phyloP scores from a whole-genome alignment of 2,329 filamentous ascomycete species.

The Plectosphaerella cucumerina region DNA sequence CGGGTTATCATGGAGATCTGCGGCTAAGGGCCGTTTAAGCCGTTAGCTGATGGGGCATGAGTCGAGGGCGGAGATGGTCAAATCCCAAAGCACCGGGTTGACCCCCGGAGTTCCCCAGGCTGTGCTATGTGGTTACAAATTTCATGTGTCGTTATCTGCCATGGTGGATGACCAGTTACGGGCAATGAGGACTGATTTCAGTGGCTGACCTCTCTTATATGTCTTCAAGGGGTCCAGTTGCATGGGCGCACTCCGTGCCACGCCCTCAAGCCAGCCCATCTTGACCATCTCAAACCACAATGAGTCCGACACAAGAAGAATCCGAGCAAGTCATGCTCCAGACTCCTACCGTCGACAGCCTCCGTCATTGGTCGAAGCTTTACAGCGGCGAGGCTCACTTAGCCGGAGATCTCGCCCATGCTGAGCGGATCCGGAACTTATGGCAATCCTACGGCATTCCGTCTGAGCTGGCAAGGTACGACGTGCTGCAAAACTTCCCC shows the following conservation, averaged over 20 bases:
- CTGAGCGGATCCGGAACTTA: slow-evolving; percentile 15
- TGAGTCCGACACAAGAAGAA: slow-evolving; percentile 13
- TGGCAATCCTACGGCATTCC: slow-evolving; percentile 17
- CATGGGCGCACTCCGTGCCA: no score
- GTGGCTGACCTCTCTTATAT: no score
- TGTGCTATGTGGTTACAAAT: no score
- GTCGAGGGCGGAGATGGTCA: no score
- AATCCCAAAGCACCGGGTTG: no score
- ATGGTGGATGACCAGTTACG: no score
- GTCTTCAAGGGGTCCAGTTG: no score
- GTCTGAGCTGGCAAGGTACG: slow-evolving; percentile 33
- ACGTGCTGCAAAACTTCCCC: slow-evolving; percentile 52
- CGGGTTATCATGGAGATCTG: slow-evolving; percentile 20
- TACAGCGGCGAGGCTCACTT: slow-evolving; percentile 17
- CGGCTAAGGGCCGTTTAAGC: slow-evolving; percentile 12
- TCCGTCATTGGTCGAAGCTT: slow-evolving; percentile 15
- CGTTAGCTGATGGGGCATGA: no score
- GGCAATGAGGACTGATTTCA: no score
- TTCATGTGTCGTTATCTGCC: no score
- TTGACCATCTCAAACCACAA: neutral
- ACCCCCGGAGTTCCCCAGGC: no score
- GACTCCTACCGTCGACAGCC: slow-evolving; percentile 9
- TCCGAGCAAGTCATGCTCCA: slow-evolving; percentile 16
- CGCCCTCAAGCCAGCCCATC: no score
- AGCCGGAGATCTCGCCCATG: slow-evolving; percentile 16